Evolutionary conservation across 352 stramenopile genomes (phyloP).

Genomic region (Globisporangium polare): DNA sequence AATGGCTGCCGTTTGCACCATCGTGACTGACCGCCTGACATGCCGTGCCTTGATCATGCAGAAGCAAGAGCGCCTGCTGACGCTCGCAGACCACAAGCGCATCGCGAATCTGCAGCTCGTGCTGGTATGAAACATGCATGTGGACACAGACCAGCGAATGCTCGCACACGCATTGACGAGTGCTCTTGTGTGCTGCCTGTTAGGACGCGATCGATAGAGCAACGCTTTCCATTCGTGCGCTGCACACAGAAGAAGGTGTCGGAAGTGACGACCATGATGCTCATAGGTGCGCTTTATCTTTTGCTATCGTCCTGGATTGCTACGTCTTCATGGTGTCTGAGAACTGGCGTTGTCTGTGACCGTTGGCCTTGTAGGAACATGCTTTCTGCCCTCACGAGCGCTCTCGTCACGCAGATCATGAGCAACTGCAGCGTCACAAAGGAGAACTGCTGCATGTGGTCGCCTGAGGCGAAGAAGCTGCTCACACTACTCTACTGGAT

Average conservation of each 20-base stretch:
- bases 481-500: conserved; percentile 59
- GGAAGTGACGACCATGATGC: not conserved
- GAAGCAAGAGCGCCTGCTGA: conserved; percentile 23
- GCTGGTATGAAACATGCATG: conserved; percentile 15
- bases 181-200: not conserved
- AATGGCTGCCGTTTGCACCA: too few species aligned
- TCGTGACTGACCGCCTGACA: not conserved
- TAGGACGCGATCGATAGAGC: conserved; percentile 5
- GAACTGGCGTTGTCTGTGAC: not conserved
- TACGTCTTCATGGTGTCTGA: too few species aligned
- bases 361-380: conserved; percentile 30
- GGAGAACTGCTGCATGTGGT: conserved; percentile 59
- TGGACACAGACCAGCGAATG: not conserved
- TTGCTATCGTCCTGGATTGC: too few species aligned
- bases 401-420: conserved; percentile 40
- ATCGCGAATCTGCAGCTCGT: conserved; percentile 50
- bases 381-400: conserved; percentile 30
- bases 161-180: not conserved
- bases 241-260: not conserved
- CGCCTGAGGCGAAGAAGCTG: conserved; percentile 36
- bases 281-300: too few species aligned
- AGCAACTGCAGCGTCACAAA: conserved; percentile 39
- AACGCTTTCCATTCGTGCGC: not conserved
- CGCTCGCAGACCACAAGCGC: conserved; percentile 52
- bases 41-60: not conserved